phyloP scores from a whole-genome alignment of 495 filamentous ascomycete genomes.

The Halenospora varia region DNA sequence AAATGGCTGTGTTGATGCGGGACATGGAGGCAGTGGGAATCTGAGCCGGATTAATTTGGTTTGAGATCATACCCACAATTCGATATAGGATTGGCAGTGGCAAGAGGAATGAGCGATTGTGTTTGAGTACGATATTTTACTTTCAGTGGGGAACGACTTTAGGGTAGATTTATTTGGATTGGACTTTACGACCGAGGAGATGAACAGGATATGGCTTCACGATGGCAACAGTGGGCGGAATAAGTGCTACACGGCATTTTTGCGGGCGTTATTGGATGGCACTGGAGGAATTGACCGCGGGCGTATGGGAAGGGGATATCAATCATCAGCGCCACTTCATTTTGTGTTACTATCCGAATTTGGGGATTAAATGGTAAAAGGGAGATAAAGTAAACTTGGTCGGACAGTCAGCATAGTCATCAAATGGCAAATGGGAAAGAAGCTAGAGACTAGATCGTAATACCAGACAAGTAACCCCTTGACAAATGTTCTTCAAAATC shows the following conservation, averaged over 20 bases:
- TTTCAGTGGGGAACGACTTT: not conserved
- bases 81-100: not conserved
- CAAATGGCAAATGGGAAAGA: not conserved
- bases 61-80: not conserved
- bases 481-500: too few species aligned
- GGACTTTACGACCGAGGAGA: too few species aligned
- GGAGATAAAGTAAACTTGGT: too few species aligned
- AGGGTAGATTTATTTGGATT: not conserved
- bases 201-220: too few species aligned
- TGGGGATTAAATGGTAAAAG: not conserved
- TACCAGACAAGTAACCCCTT: not conserved
- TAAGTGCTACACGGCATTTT: not conserved
- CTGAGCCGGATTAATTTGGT: slow-evolving; percentile 21
- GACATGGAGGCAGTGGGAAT: slow-evolving; percentile 70
- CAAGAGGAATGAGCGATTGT: not conserved
- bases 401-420: too few species aligned
- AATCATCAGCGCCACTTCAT: not conserved
- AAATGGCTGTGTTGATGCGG: slow-evolving; percentile 80
- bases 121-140: not conserved
- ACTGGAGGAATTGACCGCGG: not conserved
- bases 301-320: not conserved
- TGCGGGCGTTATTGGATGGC: not conserved
- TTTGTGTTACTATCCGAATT: not conserved
- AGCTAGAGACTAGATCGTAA: not conserved
- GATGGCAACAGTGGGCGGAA: too few species aligned